Percentiles rank a stretch among this genome's conserved stretches.
Evolutionary conservation across 2,329 filamentous ascomycete species (phyloP).

Genomic region (Westerdykella ornata): DNA sequence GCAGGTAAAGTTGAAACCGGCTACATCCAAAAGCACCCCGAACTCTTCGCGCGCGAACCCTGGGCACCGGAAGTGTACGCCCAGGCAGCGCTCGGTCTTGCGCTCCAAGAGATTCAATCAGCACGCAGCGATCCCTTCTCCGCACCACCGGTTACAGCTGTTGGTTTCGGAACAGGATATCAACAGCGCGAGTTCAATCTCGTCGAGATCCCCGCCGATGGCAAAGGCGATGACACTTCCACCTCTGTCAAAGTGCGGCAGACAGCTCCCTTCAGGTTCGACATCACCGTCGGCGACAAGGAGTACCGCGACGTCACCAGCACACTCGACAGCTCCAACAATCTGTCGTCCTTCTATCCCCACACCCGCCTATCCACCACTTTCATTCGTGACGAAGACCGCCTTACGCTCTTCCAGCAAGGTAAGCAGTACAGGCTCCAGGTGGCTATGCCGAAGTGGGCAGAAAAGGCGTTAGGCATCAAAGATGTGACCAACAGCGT

Average conservation of each 20-base stretch:
- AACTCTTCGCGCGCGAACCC: slow-evolving; percentile 62
- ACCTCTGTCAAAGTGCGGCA: slow-evolving; percentile 49
- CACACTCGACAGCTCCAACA: slow-evolving; percentile 41
- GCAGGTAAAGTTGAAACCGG: slow-evolving; percentile 88
- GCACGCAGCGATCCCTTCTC: slow-evolving; percentile 39
- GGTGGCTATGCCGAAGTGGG: slow-evolving; percentile 63
- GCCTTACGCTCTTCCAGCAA: slow-evolving; percentile 70
- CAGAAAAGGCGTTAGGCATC: slow-evolving; percentile 76
- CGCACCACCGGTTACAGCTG: slow-evolving; percentile 25
- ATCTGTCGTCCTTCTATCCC: slow-evolving; percentile 71
- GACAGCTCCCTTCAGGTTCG: slow-evolving; percentile 46
- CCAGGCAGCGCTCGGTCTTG: slow-evolving; percentile 76
- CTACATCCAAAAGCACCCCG: slow-evolving; percentile 85
- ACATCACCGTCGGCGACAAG: slow-evolving; percentile 41
- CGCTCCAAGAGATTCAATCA: slow-evolving; percentile 42
- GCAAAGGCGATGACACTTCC: slow-evolving; percentile 32
- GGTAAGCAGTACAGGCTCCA: slow-evolving; percentile 53
- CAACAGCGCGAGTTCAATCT: slow-evolving; percentile 58
- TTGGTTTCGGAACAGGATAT: slow-evolving; percentile 55
- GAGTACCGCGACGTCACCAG: slow-evolving; percentile 43
- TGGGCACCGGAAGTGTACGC: slow-evolving; percentile 69
- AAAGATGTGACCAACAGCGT: slow-evolving; percentile 78
- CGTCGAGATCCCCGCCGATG: slow-evolving; percentile 42
- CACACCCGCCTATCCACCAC: slow-evolving; percentile 73
- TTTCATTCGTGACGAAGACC: slow-evolving; percentile 57